Percentiles rank a stretch among this genome's conserved stretches.
Evolutionary conservation across 108 stramenopile genomes (phyloP).

Genomic region (Chaetoceros muelleri): DNA sequence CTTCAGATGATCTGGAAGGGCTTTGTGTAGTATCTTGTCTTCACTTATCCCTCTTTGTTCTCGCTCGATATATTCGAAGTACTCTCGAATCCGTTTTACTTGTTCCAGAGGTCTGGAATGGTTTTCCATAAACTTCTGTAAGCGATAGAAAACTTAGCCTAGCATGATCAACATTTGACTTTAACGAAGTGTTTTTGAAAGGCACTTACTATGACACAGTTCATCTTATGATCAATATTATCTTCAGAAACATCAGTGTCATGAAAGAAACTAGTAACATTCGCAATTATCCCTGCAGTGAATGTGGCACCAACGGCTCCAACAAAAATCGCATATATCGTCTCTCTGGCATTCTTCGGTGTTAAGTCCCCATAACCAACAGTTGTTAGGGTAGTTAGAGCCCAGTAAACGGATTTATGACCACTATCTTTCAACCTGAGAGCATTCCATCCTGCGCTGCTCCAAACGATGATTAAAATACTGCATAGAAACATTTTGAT

Average conservation of each 20-base stretch:
- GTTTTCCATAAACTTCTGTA: slow-evolving; percentile 23
- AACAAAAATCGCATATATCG: slow-evolving; percentile 28
- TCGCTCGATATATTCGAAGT: slow-evolving; percentile 34
- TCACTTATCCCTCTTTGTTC: slow-evolving; percentile 35
- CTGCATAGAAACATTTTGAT: slow-evolving; percentile 25
- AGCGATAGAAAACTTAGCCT: neutral
- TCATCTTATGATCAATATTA: slow-evolving; percentile 36
- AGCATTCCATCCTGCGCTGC: slow-evolving; percentile 29
- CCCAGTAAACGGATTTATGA: slow-evolving; percentile 36
- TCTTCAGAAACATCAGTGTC: slow-evolving; percentile 37
- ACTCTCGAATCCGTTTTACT: slow-evolving; percentile 17
- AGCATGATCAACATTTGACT: neutral
- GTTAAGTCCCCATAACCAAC: slow-evolving; percentile 60
- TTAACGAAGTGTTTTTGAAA: neutral
- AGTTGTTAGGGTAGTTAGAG: slow-evolving; percentile 49
- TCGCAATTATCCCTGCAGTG: slow-evolving; percentile 42
- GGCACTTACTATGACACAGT: slow-evolving; percentile 14
- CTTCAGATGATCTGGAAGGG: slow-evolving; percentile 16
- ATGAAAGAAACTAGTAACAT: slow-evolving; percentile 40
- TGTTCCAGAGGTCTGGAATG: slow-evolving; percentile 19
- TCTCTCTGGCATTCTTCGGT: slow-evolving; percentile 28
- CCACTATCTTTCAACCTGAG: slow-evolving; percentile 15
- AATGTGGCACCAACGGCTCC: slow-evolving; percentile 26
- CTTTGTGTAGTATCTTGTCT: slow-evolving; percentile 10
- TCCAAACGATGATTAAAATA: slow-evolving; percentile 29